Conservation (phyloP, 306 rosid species). For the Oemleria cerasiformis region DNA sequence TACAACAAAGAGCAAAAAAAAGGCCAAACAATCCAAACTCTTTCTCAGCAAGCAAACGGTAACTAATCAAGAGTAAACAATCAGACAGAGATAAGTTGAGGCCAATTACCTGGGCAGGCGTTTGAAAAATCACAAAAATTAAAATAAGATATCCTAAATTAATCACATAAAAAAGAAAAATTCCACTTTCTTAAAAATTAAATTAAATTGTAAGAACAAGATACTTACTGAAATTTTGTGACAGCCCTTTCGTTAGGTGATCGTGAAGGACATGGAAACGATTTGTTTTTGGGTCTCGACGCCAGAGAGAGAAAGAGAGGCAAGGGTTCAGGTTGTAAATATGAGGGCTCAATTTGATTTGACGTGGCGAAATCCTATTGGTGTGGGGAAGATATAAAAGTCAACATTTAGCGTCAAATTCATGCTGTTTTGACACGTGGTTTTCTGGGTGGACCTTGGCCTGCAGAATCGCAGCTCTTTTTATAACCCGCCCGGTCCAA, state of each 20-base stretch:
- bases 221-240: constrained; percentile 47
- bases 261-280: constrained; percentile 26
- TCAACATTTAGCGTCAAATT: constrained; percentile 30
- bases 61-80: neutral
- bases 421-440: constrained; percentile 38
- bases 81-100: neutral
- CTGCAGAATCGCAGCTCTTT: constrained; percentile 26
- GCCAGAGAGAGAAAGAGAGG: constrained; percentile 16
- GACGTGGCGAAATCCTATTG: constrained; percentile 37
- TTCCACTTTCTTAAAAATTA: neutral
- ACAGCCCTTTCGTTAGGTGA: constrained; percentile 36
- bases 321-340: constrained; percentile 54
- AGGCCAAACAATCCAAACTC: neutral
- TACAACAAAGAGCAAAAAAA: neutral
- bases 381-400: neutral
- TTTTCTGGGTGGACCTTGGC: constrained; percentile 18
- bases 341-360: constrained; percentile 43
- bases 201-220: neutral
- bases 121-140: neutral
- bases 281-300: constrained; percentile 19
- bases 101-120: neutral
- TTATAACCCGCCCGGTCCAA: constrained; percentile 28
- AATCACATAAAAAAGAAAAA: neutral
- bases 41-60: constrained; percentile 17
- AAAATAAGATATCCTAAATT: neutral